phyloP scores from a whole-genome alignment of 768 basidiomycete species.

The Auriscalpium orientale region DNA sequence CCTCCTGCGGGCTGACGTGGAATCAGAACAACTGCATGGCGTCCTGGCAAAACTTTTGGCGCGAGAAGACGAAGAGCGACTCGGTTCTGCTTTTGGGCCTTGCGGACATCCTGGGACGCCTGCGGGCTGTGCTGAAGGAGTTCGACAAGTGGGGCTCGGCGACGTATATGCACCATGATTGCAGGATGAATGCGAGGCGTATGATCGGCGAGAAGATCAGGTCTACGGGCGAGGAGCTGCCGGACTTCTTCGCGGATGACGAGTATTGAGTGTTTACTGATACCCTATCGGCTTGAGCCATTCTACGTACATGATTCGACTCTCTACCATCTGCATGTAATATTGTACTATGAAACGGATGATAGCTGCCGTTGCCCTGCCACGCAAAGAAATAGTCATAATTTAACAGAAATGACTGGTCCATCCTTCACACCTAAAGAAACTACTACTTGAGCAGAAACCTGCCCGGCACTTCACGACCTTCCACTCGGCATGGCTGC shows the following conservation, averaged over 20 bases:
- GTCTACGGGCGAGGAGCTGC: slow-evolving; percentile 48
- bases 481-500: no score
- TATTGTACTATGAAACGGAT: no score
- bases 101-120: slow-evolving; percentile 60
- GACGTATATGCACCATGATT: slow-evolving; percentile 77
- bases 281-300: no score
- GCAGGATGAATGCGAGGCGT: slow-evolving; percentile 49
- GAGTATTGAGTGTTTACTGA: background rate
- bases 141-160: slow-evolving; percentile 65
- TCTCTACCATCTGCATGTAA: no score
- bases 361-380: no score
- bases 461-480: no score
- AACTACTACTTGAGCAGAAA: no score
- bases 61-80: slow-evolving; percentile 61
- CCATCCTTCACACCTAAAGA: no score
- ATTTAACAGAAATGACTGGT: no score
- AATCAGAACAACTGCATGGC: slow-evolving; percentile 66
- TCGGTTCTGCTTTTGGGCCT: slow-evolving; percentile 49
- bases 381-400: no score
- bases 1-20: slow-evolving; percentile 60
- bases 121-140: slow-evolving; percentile 56
- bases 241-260: slow-evolving; percentile 50
- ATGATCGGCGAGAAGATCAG: slow-evolving; percentile 49
- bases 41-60: slow-evolving; percentile 76
- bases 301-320: no score